Evolutionary conservation across 352 stramenopile genomes (phyloP).

Genomic region (Phytophthora citricola): DNA sequence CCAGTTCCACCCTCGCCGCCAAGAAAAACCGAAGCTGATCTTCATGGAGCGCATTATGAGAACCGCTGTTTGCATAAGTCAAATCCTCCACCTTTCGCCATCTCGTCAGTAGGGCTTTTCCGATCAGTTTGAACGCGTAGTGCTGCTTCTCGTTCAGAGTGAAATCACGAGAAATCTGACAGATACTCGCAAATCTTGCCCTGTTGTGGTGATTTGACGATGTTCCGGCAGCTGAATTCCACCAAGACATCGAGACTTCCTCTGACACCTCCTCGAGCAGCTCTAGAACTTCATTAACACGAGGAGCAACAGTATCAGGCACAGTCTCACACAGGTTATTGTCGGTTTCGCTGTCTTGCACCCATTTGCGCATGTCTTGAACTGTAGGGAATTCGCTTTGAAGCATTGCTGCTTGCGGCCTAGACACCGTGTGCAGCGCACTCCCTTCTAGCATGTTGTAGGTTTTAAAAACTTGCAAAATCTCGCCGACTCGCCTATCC

Average conservation of each 20-base stretch:
- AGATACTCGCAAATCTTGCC: background rate
- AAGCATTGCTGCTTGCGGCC: background rate
- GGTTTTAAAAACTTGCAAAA: background rate
- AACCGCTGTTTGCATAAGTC: background rate
- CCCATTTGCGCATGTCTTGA: conserved; percentile 9
- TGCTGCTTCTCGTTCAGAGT: background rate
- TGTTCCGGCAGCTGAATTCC: background rate
- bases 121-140: background rate
- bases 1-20: background rate
- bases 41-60: background rate
- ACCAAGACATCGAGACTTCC: background rate
- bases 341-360: background rate
- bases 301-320: background rate
- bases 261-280: background rate
- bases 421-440: background rate
- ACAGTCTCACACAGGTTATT: background rate
- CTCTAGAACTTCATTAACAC: background rate
- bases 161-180: background rate
- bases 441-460: conserved; percentile 1
- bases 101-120: background rate
- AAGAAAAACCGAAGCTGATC: background rate
- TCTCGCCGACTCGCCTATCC: background rate
- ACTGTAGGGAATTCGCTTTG: background rate
- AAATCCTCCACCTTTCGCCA: background rate
- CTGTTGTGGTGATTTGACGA: background rate